Base-by-base conservation (phyloP, 176 grass and related monocot genomes). In the Carex scoparia region DNA sequence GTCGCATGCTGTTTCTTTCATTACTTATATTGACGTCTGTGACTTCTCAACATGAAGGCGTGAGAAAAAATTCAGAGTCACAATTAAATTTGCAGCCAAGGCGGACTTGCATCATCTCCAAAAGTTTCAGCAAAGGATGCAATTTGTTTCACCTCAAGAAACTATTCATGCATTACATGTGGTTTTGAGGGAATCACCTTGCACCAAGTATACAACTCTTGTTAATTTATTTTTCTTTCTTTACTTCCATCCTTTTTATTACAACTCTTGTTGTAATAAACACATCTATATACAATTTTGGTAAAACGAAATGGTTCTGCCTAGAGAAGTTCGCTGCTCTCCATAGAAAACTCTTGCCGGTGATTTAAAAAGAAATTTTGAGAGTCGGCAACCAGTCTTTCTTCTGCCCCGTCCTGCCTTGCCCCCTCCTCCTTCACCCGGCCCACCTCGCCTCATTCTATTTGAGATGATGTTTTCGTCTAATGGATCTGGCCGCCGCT, bases 91-190 rank as follows among this genome's bases (percentile, higher is more conserved):
- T 48, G 92, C 84, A 14, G 65, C 61, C 5, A 74, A 77, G 58
- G 12, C 67, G n/a, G 86, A 98, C 79, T 18, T 90, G 32, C 86
- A 90, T 79, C 80, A 69, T 68, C 86, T 98, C 19, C 19, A 70
- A 0, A 42, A 90, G 18, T 98, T 93, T 66, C 80, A 93, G 62
- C 33, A 51, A 64, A 86, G 85, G 13, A 90, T 58, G 30, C 85
- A 81, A 1, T 87, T 76, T 10, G 92, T 93, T 27, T 10, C 77
- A 8, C 95, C 92, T 7, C 91, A 98, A 2, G 75, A 94, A 18
- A 92, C 84, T 4, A 89, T 98, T 56, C 93, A 94, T 53, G 91
- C 86, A 68, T 91, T 98, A 5, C 91, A 98, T 23, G 90, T 98
- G 18, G 92, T 94, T n/a, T 53, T 98, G 8, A 91, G 95, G 40